Conservation (phyloP, 768 basidiomycete species). For the Austroboletus festivus region DNA sequence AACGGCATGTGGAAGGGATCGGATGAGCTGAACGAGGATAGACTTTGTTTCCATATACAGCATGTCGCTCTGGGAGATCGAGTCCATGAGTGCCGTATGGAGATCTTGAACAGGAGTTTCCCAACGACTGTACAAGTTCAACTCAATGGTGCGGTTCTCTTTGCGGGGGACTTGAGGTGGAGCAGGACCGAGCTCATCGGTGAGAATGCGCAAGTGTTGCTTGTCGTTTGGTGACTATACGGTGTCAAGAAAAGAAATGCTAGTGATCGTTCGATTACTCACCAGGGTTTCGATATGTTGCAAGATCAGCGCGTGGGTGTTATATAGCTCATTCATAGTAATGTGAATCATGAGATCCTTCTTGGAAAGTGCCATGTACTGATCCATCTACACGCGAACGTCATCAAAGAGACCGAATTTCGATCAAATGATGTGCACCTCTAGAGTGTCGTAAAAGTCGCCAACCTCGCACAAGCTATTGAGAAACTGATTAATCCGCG, state of each 20-base stretch:
- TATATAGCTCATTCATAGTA: conserved; percentile 97
- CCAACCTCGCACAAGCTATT: conserved; percentile 98
- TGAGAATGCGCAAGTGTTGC: conserved; percentile 92
- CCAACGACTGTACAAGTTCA: conserved; percentile 95
- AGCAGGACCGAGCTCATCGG: conserved; percentile 92
- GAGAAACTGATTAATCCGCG: conserved; percentile 94
- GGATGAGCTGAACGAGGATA: conserved; percentile 95
- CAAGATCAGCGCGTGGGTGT: conserved; percentile 92
- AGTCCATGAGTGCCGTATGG: conserved; percentile 94
- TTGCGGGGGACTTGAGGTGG: conserved; percentile 96
- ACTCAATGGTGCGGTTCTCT: conserved; percentile 92
- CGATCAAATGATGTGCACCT: conserved; percentile 48
- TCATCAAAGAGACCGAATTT: background rate
- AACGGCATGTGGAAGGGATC: conserved; percentile 82
- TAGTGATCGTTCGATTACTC: conserved; percentile 29
- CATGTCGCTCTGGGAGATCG: conserved; percentile 96
- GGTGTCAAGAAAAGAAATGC: conserved; percentile 2
- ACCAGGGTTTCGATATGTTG: conserved; percentile 96
- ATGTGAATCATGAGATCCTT: conserved; percentile 98
- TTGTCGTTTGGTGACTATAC: conserved; percentile 93
- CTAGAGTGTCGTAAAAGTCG: conserved; percentile 97
- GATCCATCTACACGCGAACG: conserved; percentile 78
- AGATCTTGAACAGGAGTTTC: conserved; percentile 99
- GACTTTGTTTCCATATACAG: conserved; percentile 99
- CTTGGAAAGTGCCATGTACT: conserved; percentile 99